phyloP scores from a whole-genome alignment of 2,329 filamentous ascomycete species.

The Penicillium sp. region DNA sequence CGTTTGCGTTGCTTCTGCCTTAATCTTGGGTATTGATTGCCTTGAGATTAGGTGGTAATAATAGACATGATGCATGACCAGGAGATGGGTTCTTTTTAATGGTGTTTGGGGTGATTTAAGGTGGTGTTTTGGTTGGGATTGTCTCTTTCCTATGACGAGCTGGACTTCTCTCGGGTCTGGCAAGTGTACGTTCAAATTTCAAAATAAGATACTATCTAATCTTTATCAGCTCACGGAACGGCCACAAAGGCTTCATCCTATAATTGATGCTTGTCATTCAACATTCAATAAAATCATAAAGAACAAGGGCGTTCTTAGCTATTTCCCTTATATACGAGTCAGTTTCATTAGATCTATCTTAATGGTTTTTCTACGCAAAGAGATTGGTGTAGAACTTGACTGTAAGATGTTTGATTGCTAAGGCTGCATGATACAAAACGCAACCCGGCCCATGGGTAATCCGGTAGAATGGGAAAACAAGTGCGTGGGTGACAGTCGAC shows the following conservation, averaged over 20 bases:
- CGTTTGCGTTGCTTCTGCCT: background rate
- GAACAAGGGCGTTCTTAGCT: background rate
- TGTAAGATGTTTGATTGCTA: slow-evolving; percentile 3
- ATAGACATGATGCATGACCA: background rate
- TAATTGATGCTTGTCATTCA: background rate
- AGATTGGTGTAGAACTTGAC: background rate
- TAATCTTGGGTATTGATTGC: background rate
- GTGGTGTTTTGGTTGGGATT: slow-evolving; percentile 8
- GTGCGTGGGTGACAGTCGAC: background rate
- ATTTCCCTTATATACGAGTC: background rate
- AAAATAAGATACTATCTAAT: background rate
- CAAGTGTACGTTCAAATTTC: background rate
- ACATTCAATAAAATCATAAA: background rate
- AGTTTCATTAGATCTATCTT: background rate
- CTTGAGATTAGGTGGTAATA: background rate
- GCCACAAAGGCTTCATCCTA: background rate
- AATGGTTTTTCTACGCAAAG: background rate
- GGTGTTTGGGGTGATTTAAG: slow-evolving; percentile 5
- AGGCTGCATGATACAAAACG: slow-evolving; percentile 9
- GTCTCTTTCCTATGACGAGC: background rate
- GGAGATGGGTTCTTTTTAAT: background rate
- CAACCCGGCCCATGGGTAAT: slow-evolving; percentile 1
- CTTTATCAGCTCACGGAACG: background rate
- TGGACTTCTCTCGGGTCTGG: background rate
- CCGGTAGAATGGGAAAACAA: background rate